Conservation (phyloP, 352 stramenopile genomes). For the Phytophthora sp. region DNA sequence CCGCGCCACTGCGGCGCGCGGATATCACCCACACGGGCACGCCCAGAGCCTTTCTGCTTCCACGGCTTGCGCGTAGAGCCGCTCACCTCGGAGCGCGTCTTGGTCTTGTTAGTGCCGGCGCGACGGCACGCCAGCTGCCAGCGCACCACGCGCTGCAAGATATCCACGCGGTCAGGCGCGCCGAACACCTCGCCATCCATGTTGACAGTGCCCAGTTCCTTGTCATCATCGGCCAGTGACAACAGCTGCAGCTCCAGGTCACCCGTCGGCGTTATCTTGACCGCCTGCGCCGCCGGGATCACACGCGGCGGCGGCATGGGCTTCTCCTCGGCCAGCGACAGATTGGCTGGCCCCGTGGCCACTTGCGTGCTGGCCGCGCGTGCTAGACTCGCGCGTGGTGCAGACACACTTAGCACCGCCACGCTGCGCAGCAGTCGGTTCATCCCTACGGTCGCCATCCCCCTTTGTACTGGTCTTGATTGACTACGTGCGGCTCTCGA, state of each 20-base stretch:
- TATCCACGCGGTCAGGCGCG: conserved; percentile 80
- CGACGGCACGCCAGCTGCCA: conserved; percentile 88
- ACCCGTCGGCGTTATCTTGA: conserved; percentile 57
- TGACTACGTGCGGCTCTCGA: conserved; percentile 18
- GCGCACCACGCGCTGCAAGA: conserved; percentile 88
- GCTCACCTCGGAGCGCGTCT: conserved; percentile 88
- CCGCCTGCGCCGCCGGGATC: conserved; percentile 62
- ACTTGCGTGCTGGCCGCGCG: conserved; percentile 34
- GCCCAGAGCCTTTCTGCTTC: conserved; percentile 89
- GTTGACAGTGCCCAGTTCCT: conserved; percentile 53
- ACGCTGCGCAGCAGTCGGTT: conserved; percentile 69
- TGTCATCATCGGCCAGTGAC: conserved; percentile 51
- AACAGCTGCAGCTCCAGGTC: conserved; percentile 76
- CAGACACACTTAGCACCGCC: conserved; percentile 57
- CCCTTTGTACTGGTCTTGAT: conserved; percentile 15
- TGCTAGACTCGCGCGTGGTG: conserved; percentile 48
- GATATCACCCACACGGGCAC: conserved; percentile 88
- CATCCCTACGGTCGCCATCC: conserved; percentile 47
- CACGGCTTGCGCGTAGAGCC: conserved; percentile 88
- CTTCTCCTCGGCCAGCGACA: conserved; percentile 80
- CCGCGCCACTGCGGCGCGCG: conserved; percentile 85
- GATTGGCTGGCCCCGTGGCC: conserved; percentile 55
- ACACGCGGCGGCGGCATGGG: conserved; percentile 67
- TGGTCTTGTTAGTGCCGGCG: conserved; percentile 89
- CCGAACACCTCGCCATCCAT: conserved; percentile 80